Conservation (phyloP, 345 rosid genomes). For the Atalantia buxifolia region DNA sequence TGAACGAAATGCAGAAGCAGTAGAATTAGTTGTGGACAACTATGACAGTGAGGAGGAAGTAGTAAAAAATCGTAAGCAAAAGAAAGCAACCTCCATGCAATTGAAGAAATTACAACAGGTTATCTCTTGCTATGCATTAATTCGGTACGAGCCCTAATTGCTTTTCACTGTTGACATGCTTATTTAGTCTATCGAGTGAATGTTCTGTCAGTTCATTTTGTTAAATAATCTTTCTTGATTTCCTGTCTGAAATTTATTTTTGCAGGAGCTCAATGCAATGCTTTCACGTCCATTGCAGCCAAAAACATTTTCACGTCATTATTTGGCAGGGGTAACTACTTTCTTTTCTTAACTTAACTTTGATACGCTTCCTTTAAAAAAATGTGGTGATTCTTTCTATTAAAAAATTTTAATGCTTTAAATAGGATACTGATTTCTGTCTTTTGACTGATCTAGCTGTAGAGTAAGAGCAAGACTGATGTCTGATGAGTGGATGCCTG, state of each 20-base stretch:
- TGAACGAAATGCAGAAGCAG: conserved; percentile 71
- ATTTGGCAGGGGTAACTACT: conserved; percentile 78
- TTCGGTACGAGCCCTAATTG: neutral
- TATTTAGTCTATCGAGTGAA: neutral
- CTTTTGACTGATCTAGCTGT: neutral
- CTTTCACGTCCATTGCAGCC: conserved; percentile 84
- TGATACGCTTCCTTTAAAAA: neutral
- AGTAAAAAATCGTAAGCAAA: conserved; percentile 57
- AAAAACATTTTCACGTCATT: conserved; percentile 76
- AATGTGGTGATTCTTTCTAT: neutral
- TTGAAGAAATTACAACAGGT: conserved; percentile 74
- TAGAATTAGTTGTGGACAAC: conserved; percentile 65
- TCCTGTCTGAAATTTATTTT: conserved; percentile 11
- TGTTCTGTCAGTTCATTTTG: neutral
- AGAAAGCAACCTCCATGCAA: conserved; percentile 52
- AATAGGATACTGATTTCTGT: neutral
- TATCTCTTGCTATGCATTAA: neutral
- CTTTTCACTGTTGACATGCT: neutral
- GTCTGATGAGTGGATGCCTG: neutral
- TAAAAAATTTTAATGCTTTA: neutral
- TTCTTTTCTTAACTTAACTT: neutral
- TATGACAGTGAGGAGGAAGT: conserved; percentile 89
- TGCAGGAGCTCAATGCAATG: conserved; percentile 66
- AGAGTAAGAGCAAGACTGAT: neutral
- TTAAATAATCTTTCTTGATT: neutral